Base-by-base conservation (phyloP, 208 protist species). In the Trypanosoma mega region DNA sequence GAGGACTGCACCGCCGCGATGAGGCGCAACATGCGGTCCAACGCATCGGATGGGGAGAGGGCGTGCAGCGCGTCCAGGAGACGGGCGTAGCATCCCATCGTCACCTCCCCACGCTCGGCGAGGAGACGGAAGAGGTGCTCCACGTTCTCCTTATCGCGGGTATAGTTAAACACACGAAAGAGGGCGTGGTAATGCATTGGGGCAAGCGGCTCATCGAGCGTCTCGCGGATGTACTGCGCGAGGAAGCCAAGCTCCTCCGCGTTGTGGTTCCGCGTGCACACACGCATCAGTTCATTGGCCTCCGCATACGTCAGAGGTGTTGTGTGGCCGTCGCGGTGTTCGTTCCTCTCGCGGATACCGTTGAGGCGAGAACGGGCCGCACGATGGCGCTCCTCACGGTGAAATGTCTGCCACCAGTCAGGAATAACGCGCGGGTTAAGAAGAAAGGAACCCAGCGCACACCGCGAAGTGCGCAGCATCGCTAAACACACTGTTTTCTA, bases 361-460 rank as follows among this genome's bases (percentile, higher is more conserved):
- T 47, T 41, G 24, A 93, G 72, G 11, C 72, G 74, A 7, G 58
- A 58, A 57, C 76, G 73, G 20, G 85, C 85, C 29, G 27, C 50
- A n/a, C 69, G 41, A 44, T 90, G 82, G 24, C 68, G 37, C 24
- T 91, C 85, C 61, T 91, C 83, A 4, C 89, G 80, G 48, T 80
- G 76, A 49, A 84, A 80, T 3, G 76, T 63, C 65, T 95, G 89
- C 81, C 89, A 91, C 83, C 83, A 92, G 56, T 95, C 89, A 2
- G 74, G 58, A 24, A 88, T 59, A 7, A 93, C 69, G 52, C 80
- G 78, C 47, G 73, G 61, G 33, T 77, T 84, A 16, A 92, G 57
- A 26, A 95, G 26, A 63, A 74, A 93, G 45, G 65, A 73, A 39
- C 80, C 81, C 7, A 43, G 63, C 20, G 52, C 31, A 26, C 33